Evolutionary conservation across 805 yeast species (phyloP).

Genomic region (Candida methanosorbosa): DNA sequence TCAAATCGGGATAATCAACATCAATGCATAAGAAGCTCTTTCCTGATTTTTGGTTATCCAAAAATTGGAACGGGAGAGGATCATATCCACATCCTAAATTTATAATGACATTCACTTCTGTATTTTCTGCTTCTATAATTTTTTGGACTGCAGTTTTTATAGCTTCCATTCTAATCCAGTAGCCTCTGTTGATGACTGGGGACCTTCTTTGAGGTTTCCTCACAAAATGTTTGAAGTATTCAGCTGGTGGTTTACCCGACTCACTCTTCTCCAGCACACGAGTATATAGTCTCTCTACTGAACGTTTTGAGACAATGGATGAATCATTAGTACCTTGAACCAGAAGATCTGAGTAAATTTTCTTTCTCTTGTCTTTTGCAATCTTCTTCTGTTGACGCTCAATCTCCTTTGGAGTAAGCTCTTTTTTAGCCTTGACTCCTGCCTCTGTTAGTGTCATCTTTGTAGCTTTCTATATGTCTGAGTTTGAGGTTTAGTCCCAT

Average conservation of each 20-base stretch:
- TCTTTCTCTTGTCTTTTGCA: slow-evolving; percentile 33
- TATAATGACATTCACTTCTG: slow-evolving; percentile 29
- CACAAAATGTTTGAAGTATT: slow-evolving; percentile 63
- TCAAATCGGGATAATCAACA: slow-evolving; percentile 67
- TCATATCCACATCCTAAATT: slow-evolving; percentile 79
- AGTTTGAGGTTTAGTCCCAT: too few species aligned
- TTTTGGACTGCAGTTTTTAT: slow-evolving; percentile 43
- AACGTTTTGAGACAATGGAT: slow-evolving; percentile 74
- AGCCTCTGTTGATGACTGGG: slow-evolving; percentile 76
- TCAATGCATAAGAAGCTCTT: slow-evolving; percentile 44
- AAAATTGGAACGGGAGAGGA: slow-evolving; percentile 47
- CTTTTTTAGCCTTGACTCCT: not conserved
- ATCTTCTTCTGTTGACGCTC: slow-evolving; percentile 5
- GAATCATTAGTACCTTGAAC: slow-evolving; percentile 83
- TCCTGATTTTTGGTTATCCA: slow-evolving; percentile 18
- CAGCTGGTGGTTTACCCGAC: slow-evolving; percentile 8
- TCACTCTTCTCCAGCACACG: slow-evolving; percentile 12
- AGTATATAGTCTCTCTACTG: slow-evolving; percentile 60
- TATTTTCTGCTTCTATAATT: slow-evolving; percentile 27
- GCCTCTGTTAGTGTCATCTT: not conserved
- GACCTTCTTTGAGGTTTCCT: slow-evolving; percentile 58
- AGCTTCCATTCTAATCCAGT: slow-evolving; percentile 73
- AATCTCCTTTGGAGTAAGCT: slow-evolving; percentile 1
- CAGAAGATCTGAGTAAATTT: slow-evolving; percentile 49
- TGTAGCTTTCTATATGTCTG: too few species aligned